These are phyloP conservation scores for Helianthus tuberosus DNA, from an alignment of 129 eudicot genomes.

Conservation along the genomic window DNA sequence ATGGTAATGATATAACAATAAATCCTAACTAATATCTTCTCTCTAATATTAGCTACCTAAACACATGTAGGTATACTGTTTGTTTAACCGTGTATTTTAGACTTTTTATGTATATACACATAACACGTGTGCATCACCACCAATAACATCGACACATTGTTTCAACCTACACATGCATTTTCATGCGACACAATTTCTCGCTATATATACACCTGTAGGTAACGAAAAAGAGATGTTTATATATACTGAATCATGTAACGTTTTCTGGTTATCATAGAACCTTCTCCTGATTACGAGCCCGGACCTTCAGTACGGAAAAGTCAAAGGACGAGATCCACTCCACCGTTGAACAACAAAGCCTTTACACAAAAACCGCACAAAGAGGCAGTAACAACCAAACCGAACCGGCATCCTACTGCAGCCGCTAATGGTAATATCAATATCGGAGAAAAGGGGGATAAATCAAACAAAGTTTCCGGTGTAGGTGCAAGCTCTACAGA, in stretches of 20 bases:
- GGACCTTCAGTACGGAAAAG: slow-evolving; percentile 35
- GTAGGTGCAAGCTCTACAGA: slow-evolving; percentile 46
- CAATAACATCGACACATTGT: too few species aligned
- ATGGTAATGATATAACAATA: too few species aligned
- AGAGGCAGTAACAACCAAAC: slow-evolving; percentile 27
- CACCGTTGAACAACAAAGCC: slow-evolving; percentile 34
- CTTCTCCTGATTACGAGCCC: slow-evolving; percentile 33
- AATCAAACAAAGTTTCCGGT: slow-evolving; percentile 33
- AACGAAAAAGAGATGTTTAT: background rate
- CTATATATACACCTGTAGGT: too few species aligned
- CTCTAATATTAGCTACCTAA: too few species aligned
- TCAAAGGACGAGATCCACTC: slow-evolving; percentile 9
- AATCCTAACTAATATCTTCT: too few species aligned
- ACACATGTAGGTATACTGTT: too few species aligned
- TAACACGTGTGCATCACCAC: too few species aligned
- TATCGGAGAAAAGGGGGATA: slow-evolving; percentile 21
- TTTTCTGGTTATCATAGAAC: slow-evolving; percentile 36
- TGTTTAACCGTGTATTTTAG: too few species aligned
- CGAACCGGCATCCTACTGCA: slow-evolving; percentile 20
- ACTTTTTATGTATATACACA: too few species aligned
- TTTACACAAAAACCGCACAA: slow-evolving; percentile 16
- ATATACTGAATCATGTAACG: background rate
- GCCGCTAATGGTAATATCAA: slow-evolving; percentile 28
- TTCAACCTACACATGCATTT: too few species aligned
- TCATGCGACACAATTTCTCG: too few species aligned